A percentile compares a stretch with the other conserved stretches of the same genome.
Evolutionary conservation across 306 rosid genomes (phyloP).

Genomic region (Vicia faba): DNA sequence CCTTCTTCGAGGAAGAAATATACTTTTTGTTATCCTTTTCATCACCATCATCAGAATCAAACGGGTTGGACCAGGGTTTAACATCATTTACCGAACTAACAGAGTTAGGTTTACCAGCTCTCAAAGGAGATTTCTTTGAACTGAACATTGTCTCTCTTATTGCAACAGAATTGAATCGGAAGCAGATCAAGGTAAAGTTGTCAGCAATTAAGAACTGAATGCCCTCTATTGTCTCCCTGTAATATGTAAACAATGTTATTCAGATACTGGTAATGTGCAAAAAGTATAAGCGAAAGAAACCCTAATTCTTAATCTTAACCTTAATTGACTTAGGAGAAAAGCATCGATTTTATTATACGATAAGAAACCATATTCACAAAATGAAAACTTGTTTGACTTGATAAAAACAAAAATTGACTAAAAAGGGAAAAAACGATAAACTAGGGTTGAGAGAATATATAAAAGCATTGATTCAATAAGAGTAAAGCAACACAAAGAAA

Average conservation of each 20-base stretch:
- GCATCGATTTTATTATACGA: constrained; percentile 3
- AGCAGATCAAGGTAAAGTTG: constrained; percentile 8
- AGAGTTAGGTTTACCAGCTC: constrained; percentile 51
- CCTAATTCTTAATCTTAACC: constrained; percentile 7
- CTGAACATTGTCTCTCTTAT: constrained; percentile 59
- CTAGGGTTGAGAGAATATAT: constrained; percentile 22
- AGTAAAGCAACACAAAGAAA: constrained; percentile 24
- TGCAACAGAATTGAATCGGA: constrained; percentile 23
- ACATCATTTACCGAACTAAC: constrained; percentile 51
- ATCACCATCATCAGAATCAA: constrained; percentile 60
- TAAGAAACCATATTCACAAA: constrained; percentile 23
- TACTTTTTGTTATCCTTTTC: constrained; percentile 42
- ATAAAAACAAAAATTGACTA: neutral
- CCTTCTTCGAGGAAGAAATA: constrained; percentile 50
- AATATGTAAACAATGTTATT: constrained; percentile 43
- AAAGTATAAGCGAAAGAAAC: constrained; percentile 21
- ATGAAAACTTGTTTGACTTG: constrained; percentile 1
- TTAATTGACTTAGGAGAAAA: constrained; percentile 26
- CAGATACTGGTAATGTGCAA: neutral
- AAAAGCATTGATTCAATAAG: constrained; percentile 4
- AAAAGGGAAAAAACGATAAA: constrained; percentile 7
- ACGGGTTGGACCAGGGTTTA: constrained; percentile 61
- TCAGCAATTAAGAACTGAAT: constrained; percentile 29
- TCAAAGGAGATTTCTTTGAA: constrained; percentile 71
- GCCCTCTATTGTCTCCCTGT: constrained; percentile 49